Evolutionary conservation across 78 protist species (phyloP), one percentile per base, ranked within the genome.

Genomic region (Dictyostelium firmibasis): DNA sequence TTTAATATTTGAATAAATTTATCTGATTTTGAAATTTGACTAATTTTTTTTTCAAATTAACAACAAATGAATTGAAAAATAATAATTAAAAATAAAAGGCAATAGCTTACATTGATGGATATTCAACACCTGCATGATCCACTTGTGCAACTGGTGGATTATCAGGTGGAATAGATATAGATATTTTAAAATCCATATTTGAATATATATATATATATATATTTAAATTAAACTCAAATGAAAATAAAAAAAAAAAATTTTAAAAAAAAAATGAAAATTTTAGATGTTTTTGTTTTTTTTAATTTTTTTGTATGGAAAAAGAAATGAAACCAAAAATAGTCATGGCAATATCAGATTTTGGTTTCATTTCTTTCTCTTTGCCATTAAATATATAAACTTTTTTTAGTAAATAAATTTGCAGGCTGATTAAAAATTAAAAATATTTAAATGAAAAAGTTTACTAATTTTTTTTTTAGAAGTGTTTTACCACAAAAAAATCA

Each of bases 81-180:
- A 18, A 85, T n/a, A n/a, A n/a, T n/a, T n/a, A 38, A 38, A 38
- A 38, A 38, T 38, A n/a, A n/a, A n/a, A n/a, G n/a, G n/a, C n/a
- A n/a, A n/a, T n/a, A n/a, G n/a, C 83, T 10, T 76, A 86, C 92
- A 62, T 29, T 23, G 93, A 11, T 11, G 43, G 78, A 43, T 60
- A 87, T 29, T 87, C 93, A 44, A 29, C 43, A 87, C 93, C 93
- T 60, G 72, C 38, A 31, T 87, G 93, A 78, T 87, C 93, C 1
- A 87, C 93, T 38, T 41, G 84, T 13, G 93, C 57, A 29, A 78
- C 81, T 7, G 85, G 93, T 43, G 93, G 93, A 64, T 87, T 87
- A 38, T 87, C 93, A 2, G 78, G 86, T 62, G 93, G 93, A n/a
- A 87, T 78, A 25, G 93, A 87, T 18, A 87, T 87, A 4, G 93